phyloP scores from a whole-genome alignment of 805 yeast genomes.

The Allodekkera sacchari region DNA sequence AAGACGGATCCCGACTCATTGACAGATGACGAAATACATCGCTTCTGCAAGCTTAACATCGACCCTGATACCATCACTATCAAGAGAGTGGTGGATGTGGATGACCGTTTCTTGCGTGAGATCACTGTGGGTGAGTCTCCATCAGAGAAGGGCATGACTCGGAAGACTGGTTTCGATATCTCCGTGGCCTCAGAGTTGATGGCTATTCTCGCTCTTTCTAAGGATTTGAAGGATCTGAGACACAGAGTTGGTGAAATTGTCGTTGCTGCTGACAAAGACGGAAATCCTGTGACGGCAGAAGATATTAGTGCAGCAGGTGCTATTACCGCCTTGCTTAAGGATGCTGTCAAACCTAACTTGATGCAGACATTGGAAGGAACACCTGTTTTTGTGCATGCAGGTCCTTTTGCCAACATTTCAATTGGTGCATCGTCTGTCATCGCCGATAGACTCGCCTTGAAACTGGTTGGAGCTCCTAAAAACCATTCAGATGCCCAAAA shows the following conservation, averaged over 20 bases:
- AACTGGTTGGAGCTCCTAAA: slow-evolving; percentile 51
- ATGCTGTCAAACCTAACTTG: slow-evolving; percentile 75
- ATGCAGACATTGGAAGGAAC: slow-evolving; percentile 89
- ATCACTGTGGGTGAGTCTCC: slow-evolving; percentile 76
- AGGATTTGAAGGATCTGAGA: slow-evolving; percentile 63
- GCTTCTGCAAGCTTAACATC: slow-evolving; percentile 63
- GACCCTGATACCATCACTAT: slow-evolving; percentile 75
- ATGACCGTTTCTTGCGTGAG: slow-evolving; percentile 72
- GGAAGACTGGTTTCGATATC: slow-evolving; percentile 75
- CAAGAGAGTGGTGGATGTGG: slow-evolving; percentile 80
- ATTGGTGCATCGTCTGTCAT: slow-evolving; percentile 80
- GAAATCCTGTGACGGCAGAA: slow-evolving; percentile 74
- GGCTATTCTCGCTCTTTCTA: slow-evolving; percentile 76
- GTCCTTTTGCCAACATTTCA: slow-evolving; percentile 83
- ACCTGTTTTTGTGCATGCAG: slow-evolving; percentile 82
- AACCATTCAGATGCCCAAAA: slow-evolving; percentile 23
- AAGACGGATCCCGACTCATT: slow-evolving; percentile 67
- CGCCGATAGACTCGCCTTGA: slow-evolving; percentile 77
- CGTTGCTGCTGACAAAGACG: slow-evolving; percentile 57
- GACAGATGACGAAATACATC: slow-evolving; percentile 56
- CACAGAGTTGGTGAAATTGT: slow-evolving; percentile 70
- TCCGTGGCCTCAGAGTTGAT: slow-evolving; percentile 80
- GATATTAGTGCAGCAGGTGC: slow-evolving; percentile 86
- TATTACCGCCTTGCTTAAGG: slow-evolving; percentile 70
- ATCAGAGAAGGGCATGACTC: slow-evolving; percentile 65